These are phyloP conservation scores for Gastrolobium bilobum DNA, from an alignment of 306 rosid genomes.

Conservation along the genomic window DNA sequence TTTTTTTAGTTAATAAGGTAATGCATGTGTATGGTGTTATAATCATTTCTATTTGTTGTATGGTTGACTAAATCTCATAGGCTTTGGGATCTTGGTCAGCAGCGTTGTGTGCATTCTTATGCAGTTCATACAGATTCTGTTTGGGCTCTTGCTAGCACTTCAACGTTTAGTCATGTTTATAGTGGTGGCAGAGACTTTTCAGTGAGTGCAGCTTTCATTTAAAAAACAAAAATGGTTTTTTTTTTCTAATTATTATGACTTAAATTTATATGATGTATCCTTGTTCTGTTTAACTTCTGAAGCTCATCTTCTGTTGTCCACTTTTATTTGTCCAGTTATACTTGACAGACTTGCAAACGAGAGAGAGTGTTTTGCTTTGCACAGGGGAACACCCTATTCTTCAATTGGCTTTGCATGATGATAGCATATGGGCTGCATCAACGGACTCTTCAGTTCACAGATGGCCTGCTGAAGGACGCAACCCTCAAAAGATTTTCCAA, in stretches of 20 bases:
- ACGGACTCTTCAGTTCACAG: slow-evolving; percentile 77
- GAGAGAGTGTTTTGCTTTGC: slow-evolving; percentile 86
- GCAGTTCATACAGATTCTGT: slow-evolving; percentile 96
- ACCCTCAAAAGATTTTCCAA: slow-evolving; percentile 76
- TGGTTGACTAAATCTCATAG: slow-evolving; percentile 53
- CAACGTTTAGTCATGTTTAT: slow-evolving; percentile 87
- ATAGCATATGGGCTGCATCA: slow-evolving; percentile 85
- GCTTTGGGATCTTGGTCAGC: slow-evolving; percentile 95
- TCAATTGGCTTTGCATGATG: slow-evolving; percentile 78
- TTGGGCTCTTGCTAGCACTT: slow-evolving; percentile 90
- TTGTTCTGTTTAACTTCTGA: slow-evolving; percentile 33
- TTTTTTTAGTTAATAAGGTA: slow-evolving; percentile 58
- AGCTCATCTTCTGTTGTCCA: slow-evolving; percentile 51
- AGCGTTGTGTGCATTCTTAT: slow-evolving; percentile 87
- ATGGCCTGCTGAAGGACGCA: slow-evolving; percentile 81
- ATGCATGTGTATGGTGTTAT: not conserved
- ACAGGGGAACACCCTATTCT: slow-evolving; percentile 79
- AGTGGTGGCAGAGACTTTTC: slow-evolving; percentile 94
- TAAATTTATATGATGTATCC: slow-evolving; percentile 13
- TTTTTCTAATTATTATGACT: not conserved
- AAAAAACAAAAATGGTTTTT: not conserved
- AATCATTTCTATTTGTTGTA: not conserved
- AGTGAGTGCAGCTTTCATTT: slow-evolving; percentile 63
- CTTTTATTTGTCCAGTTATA: slow-evolving; percentile 70
- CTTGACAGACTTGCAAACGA: slow-evolving; percentile 86